A percentile compares a stretch with the other conserved stretches of the same genome.
phyloP scores from a whole-genome alignment of 805 yeast genomes.

The Saturnispora silvae region DNA sequence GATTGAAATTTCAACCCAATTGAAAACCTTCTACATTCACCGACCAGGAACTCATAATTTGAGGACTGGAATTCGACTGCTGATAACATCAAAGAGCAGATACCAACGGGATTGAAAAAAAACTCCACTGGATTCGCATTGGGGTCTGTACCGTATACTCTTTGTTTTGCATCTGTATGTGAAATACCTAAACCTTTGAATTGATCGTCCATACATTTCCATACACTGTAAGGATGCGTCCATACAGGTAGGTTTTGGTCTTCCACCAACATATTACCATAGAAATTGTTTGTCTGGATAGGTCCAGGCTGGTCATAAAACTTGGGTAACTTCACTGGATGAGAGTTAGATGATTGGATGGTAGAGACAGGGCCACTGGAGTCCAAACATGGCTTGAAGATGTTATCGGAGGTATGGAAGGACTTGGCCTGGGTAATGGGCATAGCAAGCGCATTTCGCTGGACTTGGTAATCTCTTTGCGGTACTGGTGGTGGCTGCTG shows the following conservation, averaged over 20 bases:
- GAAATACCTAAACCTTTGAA: constrained; percentile 56
- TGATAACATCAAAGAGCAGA: constrained; percentile 48
- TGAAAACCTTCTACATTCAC: constrained; percentile 25
- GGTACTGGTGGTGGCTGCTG: constrained; percentile 19
- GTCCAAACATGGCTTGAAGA: constrained; percentile 16
- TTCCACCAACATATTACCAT: constrained; percentile 59
- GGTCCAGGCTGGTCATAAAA: constrained; percentile 34
- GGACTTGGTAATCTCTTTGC: constrained; percentile 15
- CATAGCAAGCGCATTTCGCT: too few species aligned
- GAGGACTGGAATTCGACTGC: constrained; percentile 31
- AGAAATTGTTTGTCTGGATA: constrained; percentile 69
- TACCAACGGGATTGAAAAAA: constrained; percentile 59
- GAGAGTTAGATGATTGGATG: constrained; percentile 44
- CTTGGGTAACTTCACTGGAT: constrained; percentile 53
- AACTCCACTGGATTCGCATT: constrained; percentile 31
- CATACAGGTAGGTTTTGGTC: constrained; percentile 61
- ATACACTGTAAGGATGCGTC: constrained; percentile 75
- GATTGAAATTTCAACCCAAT: constrained; percentile 26
- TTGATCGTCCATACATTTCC: constrained; percentile 38
- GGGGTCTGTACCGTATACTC: constrained; percentile 63
- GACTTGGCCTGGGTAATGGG: not conserved
- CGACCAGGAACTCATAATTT: constrained; percentile 18
- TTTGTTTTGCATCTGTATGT: constrained; percentile 47
- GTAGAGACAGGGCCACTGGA: constrained; percentile 14
- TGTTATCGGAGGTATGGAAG: constrained; percentile 3